Evolutionary conservation across 2,329 filamentous ascomycete genomes (phyloP), one percentile per base, ranked within the genome.

Genomic region (Pseudocercospora crystallina): DNA sequence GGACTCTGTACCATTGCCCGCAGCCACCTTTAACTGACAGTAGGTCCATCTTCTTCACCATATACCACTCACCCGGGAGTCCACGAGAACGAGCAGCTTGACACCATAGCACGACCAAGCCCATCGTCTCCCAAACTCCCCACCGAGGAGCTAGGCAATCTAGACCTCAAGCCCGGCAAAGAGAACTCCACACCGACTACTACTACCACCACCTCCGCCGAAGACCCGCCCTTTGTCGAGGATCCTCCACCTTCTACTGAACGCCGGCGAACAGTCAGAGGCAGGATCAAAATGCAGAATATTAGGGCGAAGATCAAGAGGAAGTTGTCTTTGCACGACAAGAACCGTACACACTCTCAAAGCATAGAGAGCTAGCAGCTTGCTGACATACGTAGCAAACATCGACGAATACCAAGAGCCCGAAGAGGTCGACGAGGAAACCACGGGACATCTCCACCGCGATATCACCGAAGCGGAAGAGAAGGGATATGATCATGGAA

Each of bases 391-490:
- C 5, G 2, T 31, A 65, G 61, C 55, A 38, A 63, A 66, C 50
- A 44, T 65, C 53, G 62, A 63, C 52, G 61, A 67, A 8, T 44
- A 56, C 45, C 51, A 66, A 32, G 63, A 69, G 35, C 58, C 61
- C 44, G 62, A 67, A 13, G 67, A 69, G 10, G 49, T 69, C 43
- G 68, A 71, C 50, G 68, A 71, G 34, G 68, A 71, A 58, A 68
- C 68, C 13, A 62, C 64, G 36, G 66, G 67, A 37, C 61, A 69
- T 57, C 60, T 69, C n/a, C 62, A 66, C 50, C 59, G 62, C 29
- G 65, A 69, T 47, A 65, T 67, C 49, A 65, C 67, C 34, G 63
- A 66, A 42, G 66, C 67, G 30, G 66, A 70, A 54, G 56, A 51
- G 13, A 58, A 65, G 15, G 61, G 62, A 26, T 60, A 69, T 46